These are phyloP conservation scores for Linum usitatissimum DNA, from an alignment of 345 rosid species.

Conservation along the genomic window DNA sequence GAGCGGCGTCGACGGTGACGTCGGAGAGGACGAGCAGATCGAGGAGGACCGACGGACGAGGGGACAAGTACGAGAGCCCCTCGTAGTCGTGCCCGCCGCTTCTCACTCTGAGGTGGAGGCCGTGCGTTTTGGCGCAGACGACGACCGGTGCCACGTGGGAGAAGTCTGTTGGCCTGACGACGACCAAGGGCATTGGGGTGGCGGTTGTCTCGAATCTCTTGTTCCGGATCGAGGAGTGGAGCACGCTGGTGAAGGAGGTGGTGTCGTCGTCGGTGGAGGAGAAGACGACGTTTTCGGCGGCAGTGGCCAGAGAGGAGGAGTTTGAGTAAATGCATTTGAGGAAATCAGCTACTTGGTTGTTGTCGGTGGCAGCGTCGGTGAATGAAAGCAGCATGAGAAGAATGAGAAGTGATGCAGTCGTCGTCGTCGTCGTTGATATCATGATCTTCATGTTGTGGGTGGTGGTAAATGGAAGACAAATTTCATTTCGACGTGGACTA, in stretches of 20 bases:
- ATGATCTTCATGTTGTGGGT: too few species aligned
- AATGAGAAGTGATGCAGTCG: too few species aligned
- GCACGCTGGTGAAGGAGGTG: neutral
- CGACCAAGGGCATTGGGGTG: neutral
- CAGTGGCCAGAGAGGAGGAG: neutral
- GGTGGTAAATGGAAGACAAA: too few species aligned
- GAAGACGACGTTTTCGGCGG: neutral
- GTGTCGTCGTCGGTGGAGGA: neutral
- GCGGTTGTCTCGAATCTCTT: neutral
- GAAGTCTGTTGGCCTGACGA: neutral
- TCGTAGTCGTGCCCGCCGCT: neutral
- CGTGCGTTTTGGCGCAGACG: neutral
- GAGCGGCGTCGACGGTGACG: neutral
- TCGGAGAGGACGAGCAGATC: neutral
- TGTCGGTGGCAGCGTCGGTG: too few species aligned
- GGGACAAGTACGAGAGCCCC: neutral
- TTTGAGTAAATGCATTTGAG: too few species aligned
- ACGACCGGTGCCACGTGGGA: neutral
- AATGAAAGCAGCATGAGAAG: too few species aligned
- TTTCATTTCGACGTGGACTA: too few species aligned
- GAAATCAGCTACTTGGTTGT: too few species aligned
- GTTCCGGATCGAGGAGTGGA: neutral
- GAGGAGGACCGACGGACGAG: neutral
- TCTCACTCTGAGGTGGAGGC: neutral
- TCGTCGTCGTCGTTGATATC: too few species aligned